Evolutionary conservation across 257 asterid genomes (phyloP), one percentile per base, ranked within the genome.

Genomic region (Fraxinus excelsior): DNA sequence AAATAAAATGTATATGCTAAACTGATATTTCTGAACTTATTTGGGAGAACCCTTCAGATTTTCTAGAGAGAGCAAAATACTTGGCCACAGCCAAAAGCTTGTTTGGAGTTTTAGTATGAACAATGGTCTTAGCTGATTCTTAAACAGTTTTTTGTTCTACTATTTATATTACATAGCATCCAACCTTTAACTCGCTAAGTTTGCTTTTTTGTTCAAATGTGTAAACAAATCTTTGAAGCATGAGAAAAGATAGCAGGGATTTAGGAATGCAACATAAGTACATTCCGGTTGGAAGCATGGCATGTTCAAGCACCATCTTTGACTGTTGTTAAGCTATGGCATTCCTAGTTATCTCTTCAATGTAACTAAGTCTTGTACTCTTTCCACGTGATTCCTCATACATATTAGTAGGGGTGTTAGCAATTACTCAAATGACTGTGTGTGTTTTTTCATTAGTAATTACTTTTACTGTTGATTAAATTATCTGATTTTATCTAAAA

Each of bases 401-500:
- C 46, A 11, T 40, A 40, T 40, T 10, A 40, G 46, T 11, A 40
- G 38, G 4, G 46, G 44, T 38, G 44, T 38, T 38, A 29, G 32
- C 32, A 29, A 29, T 29, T 29, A 29, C 32, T 29, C 32, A 29
- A 29, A 29, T 29, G 32, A 29, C 32, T 1, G 32, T 29, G 32
- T 12, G 29, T 23, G 19, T 25, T 25, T 62, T 11, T 62, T 62
- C 19, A 10, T 11, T 62, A 25, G 18, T 18, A 25, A 0, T 23
- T 9, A 62, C 16, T 9, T 26, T 10, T 10, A 10, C 16, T 23
- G 68, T 62, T 3, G 68, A 29, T 73, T 65, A 7, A 73, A n/a
- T 77, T 62, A 2, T 65, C 67, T 78, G 72, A 75, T 37, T 78
- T 79, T 35, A 75, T 76, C 71, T 62, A 64, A 26, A 73, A 65